Base-by-base conservation (phyloP, 208 protist species). In the Trypanosoma platydactyli region DNA sequence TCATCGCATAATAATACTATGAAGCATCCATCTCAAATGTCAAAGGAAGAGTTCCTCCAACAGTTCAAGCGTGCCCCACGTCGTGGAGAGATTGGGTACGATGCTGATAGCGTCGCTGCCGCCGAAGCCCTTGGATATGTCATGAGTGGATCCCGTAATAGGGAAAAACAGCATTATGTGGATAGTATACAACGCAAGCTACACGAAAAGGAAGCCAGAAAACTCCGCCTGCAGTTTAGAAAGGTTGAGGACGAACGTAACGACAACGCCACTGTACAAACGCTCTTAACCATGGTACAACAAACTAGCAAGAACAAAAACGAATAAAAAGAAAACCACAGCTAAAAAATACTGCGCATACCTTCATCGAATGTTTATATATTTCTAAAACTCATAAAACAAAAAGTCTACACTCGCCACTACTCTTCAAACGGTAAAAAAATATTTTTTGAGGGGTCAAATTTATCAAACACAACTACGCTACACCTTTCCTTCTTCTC, bases 11-110 rank as follows among this genome's bases (percentile, higher is more conserved):
- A 48, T 25, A 41, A 56, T 35, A 55, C 69, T 18, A 46, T 67
- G 22, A 95, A 95, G 63, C 89, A 95, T 70, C 89, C 89, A 3
- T 92, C 87, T 5, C 89, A 95, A 64, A 95, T 95, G 89, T 90
- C 87, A 9, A 71, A 84, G 3, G 87, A 92, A 53, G 87, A 95
- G 60, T 95, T 94, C 64, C 75, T 95, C 1, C 63, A 75, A 29
- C 90, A 95, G 66, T 95, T 86, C 74, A 95, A 95, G 73, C 80
- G 90, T 16, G 85, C 87, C 1, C 90, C 90, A 40, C 84, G 90
- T 22, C 87, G 85, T 24, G 90, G 90, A 25, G 90, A 95, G 70
- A 85, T 95, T 56, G 90, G 90, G 25, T 87, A 91, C 52, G 78
- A 69, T 49, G 86, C 90, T 5, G 87, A 93, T 35, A 79, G 84